A percentile compares a stretch with the other conserved stretches of the same genome.
Conservation (phyloP, 139 green algal genomes). For the Chlamydomonas urium region DNA sequence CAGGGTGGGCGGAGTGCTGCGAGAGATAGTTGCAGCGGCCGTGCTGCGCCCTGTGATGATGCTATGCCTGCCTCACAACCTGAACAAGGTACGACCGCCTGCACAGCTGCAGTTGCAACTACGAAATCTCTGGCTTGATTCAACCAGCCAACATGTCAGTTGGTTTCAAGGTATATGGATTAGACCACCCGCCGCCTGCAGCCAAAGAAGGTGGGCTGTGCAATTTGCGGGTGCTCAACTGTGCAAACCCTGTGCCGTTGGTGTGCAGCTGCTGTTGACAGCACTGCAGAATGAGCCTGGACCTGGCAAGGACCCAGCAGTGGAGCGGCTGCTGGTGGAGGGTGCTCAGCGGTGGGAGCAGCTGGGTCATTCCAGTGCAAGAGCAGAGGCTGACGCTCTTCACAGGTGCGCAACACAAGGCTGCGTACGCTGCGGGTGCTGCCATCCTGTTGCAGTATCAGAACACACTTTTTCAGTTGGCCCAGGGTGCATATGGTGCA, state of each 20-base stretch:
- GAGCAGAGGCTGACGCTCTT: background rate
- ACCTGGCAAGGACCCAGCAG: background rate
- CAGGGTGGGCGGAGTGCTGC: background rate
- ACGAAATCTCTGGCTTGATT: background rate
- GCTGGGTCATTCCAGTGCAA: background rate
- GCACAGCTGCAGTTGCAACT: background rate
- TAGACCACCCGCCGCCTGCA: too few species aligned
- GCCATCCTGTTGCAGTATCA: too few species aligned
- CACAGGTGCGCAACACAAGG: too few species aligned
- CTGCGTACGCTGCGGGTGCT: too few species aligned
- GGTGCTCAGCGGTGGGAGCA: background rate
- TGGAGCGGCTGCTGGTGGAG: background rate
- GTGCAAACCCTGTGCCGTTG: too few species aligned
- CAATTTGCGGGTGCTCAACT: too few species aligned
- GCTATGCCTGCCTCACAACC: conserved; percentile 4
- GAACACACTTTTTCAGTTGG: too few species aligned
- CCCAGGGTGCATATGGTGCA: too few species aligned
- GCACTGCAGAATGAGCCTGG: background rate
- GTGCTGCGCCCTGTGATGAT: conserved; percentile 11
- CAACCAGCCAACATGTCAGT: too few species aligned
- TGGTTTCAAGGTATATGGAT: too few species aligned
- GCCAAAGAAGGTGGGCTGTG: too few species aligned
- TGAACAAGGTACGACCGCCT: background rate
- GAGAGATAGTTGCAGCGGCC: background rate
- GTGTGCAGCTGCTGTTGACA: conserved; percentile 1